Evolutionary conservation across 805 yeast genomes (phyloP), one percentile per base, ranked within the genome.

Genomic region (Kregervanrija fluxuum): DNA sequence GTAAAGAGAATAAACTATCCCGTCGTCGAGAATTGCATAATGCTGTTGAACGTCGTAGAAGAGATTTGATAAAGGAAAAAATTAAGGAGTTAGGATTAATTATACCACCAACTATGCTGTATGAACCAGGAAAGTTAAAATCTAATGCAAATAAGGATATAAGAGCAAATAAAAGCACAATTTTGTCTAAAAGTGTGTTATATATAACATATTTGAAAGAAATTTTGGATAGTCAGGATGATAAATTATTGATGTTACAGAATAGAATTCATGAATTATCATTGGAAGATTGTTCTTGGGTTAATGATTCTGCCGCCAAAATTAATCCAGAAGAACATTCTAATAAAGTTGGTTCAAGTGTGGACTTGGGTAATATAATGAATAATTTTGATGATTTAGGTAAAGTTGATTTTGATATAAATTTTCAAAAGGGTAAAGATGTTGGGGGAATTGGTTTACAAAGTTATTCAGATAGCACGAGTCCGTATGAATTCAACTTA

Each of bases 11-110:
- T 47, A 85, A 84, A 57, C 61, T 85, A 43, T 76, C 79, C 48
- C 73, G 95, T 50, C 74, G 96, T 50, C 69, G 95, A 48, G 96
- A 89, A 59, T 82, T 88, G 49, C 98, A 90, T 62, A 90, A 90
- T 59, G 96, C 95, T 1, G 97, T 90, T 4, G 98, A 90, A 63
- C 74, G 96, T 55, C 73, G 96, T 54, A 75, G 98, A 58, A 73
- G 98, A 50, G 98, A 91, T 61, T 71, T 87, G 54, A 90, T 90
- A 57, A 89, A 90, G 60, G 95, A 85, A 56, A 80, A 86, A 55
- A 89, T 90, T 49, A 83, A 84, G 59, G 95, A 87, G 54, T 68
- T 90, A 55, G 91, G 95, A 1, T 65, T 75, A 17, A 69, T 90
- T 40, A 85, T 90, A 1, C 97, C 97, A 1, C 91, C 88, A 1